phyloP scores from a whole-genome alignment of 345 rosid genomes.

The Boechera stricta region DNA sequence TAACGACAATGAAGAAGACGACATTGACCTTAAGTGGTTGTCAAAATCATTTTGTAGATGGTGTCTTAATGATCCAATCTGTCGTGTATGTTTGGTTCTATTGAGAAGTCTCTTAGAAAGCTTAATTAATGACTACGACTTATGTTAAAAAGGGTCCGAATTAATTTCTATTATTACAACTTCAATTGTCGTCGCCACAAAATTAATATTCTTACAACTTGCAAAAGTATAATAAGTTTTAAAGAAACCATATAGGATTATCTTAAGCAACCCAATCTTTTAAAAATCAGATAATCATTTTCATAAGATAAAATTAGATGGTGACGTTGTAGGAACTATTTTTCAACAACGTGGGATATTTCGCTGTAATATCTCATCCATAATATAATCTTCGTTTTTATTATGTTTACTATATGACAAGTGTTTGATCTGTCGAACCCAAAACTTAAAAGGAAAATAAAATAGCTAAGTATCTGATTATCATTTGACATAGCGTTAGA shows the following conservation, averaged over 20 bases:
- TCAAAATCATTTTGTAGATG: slow-evolving; percentile 29
- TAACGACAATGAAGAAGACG: slow-evolving; percentile 38
- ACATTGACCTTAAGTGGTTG: slow-evolving; percentile 39
- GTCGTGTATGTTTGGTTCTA: slow-evolving; percentile 41
- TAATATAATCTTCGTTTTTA: neutral
- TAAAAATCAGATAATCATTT: neutral
- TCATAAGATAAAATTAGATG: slow-evolving; percentile 31
- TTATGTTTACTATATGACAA: slow-evolving; percentile 15
- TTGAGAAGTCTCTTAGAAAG: slow-evolving; percentile 10
- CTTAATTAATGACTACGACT: slow-evolving; percentile 12
- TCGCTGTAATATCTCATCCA: slow-evolving; percentile 6
- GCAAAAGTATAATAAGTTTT: neutral
- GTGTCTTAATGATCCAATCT: slow-evolving; percentile 25
- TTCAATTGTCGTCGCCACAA: slow-evolving; percentile 19
- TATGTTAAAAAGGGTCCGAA: slow-evolving; percentile 15
- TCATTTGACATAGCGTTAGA: slow-evolving; percentile 1
- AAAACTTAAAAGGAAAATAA: neutral
- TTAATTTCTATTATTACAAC: neutral
- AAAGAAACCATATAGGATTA: neutral
- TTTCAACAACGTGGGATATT: slow-evolving; percentile 35
- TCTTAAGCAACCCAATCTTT: neutral
- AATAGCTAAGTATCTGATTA: slow-evolving; percentile 37
- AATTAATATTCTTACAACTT: slow-evolving; percentile 26
- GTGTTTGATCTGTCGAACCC: slow-evolving; percentile 6
- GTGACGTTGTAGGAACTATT: slow-evolving; percentile 31